Base-by-base conservation (phyloP, 768 basidiomycete genomes). In the Mycena indigotica region DNA sequence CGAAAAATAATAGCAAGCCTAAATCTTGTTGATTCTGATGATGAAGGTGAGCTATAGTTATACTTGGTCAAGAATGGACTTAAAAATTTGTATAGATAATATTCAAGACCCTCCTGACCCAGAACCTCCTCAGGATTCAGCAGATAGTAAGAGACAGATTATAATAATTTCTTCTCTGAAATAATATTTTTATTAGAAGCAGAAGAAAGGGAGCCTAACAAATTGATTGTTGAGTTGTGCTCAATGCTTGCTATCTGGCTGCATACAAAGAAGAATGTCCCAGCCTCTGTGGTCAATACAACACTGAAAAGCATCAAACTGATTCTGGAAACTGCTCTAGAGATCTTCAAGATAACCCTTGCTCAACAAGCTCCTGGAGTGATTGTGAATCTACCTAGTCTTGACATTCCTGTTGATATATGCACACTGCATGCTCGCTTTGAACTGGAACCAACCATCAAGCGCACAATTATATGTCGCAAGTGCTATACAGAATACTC, bases 361-460 rank as follows among this genome's bases (percentile, higher is more conserved):
- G 19, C 39, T 15, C 40, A n/a, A n/a, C 24, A 44, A 32, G 19
- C 17, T 13, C 28, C 23, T 19, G 55, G 55, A 24, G 12, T 40
- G 13, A 16, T 39, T 3, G 17, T 40, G n/a, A 17, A 52, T 12
- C 21, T 5, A 28, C 29, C 55, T 28, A 38, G 4, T 3, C 6
- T 28, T 8, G 28, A 28, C 17, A 44, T 54, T 45, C 58, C 53
- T 48, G 48, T 50, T 25, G 55, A 61, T 30, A 53, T 56, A 16
- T 30, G 55, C 16, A 56, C 55, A 17, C 35, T 50, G 16, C 55
- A 61, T 52, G 41, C 29, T 30, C 41, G n/a, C n/a, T n/a, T n/a
- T n/a, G n/a, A n/a, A n/a, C n/a, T n/a, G n/a, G n/a, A n/a, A n/a
- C n/a, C n/a, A n/a, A n/a, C n/a, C n/a, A n/a, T n/a, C n/a, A n/a